Percentiles rank a stretch among this genome's conserved stretches.
Conservation (phyloP, 371 early-diverging fungal species). For the Apophysomyces sp. region DNA sequence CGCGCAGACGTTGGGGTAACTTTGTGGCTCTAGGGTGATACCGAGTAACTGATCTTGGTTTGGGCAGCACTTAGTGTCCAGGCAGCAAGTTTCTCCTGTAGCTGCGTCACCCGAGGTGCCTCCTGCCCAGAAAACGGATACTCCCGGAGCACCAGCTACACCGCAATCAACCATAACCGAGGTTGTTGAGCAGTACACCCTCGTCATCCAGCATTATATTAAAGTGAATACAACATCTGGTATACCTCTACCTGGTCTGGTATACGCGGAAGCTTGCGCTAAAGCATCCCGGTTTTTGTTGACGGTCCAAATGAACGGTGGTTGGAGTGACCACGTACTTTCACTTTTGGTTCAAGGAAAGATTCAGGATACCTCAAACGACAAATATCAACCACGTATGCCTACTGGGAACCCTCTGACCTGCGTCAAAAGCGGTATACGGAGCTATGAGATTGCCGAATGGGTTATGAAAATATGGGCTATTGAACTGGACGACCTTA, state of each 20-base stretch:
- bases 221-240: constrained; percentile 38
- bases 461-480: constrained; percentile 62
- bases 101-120: constrained; percentile 17
- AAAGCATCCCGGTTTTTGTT: constrained; percentile 40
- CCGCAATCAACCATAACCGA: constrained; percentile 42
- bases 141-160: constrained; percentile 31
- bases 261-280: constrained; percentile 49
- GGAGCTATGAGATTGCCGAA: constrained; percentile 51
- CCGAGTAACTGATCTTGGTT: background rate
- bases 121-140: constrained; percentile 6
- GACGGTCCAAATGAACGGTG: constrained; percentile 26
- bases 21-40: background rate
- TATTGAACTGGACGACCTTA: constrained; percentile 48
- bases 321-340: constrained; percentile 33
- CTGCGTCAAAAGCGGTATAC: constrained; percentile 36
- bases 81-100: constrained; percentile 6
- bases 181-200: constrained; percentile 50
- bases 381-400: background rate
- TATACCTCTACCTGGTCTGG: constrained; percentile 32
- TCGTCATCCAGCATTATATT: constrained; percentile 41
- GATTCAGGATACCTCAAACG: background rate
- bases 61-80: constrained; percentile 25
- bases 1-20: constrained; percentile 65
- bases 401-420: background rate
- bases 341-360: constrained; percentile 27